Evolutionary conservation across 352 stramenopile genomes (phyloP).

Genomic region (Phytophthora capsici): DNA sequence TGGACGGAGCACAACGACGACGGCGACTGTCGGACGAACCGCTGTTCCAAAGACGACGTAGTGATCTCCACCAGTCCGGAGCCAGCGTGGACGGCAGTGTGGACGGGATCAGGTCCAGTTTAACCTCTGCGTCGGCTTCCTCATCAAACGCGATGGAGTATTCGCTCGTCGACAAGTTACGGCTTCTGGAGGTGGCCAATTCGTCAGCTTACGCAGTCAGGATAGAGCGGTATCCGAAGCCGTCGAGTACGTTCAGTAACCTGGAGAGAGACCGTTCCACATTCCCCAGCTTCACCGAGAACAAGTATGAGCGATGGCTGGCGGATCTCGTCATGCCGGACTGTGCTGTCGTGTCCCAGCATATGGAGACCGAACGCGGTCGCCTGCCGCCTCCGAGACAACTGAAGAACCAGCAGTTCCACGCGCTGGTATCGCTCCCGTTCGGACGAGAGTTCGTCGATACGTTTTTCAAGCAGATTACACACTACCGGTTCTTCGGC

Average conservation of each 20-base stretch:
- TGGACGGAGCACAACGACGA: slow-evolving; percentile 26
- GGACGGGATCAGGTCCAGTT: slow-evolving; percentile 60
- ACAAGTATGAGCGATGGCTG: slow-evolving; percentile 81
- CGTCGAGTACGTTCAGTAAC: slow-evolving; percentile 70
- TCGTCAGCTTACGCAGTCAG: slow-evolving; percentile 79
- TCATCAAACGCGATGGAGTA: slow-evolving; percentile 62
- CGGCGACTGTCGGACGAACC: slow-evolving; percentile 56
- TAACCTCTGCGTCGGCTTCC: slow-evolving; percentile 52
- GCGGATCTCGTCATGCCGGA: slow-evolving; percentile 61
- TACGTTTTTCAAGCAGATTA: slow-evolving; percentile 79
- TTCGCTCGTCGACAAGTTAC: slow-evolving; percentile 71
- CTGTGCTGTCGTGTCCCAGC: slow-evolving; percentile 49
- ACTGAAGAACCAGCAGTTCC: slow-evolving; percentile 77
- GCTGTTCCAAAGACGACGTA: slow-evolving; percentile 64
- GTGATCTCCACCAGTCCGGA: slow-evolving; percentile 44
- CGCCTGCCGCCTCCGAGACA: slow-evolving; percentile 59
- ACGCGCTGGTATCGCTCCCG: slow-evolving; percentile 70
- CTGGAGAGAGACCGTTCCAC: slow-evolving; percentile 53
- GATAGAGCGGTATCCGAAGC: slow-evolving; percentile 84
- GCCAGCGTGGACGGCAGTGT: slow-evolving; percentile 53
- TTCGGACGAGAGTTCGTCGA: slow-evolving; percentile 69
- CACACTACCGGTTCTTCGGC: slow-evolving; percentile 67
- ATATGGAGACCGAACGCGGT: slow-evolving; percentile 56
- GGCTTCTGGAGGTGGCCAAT: slow-evolving; percentile 69
- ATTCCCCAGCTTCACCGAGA: slow-evolving; percentile 73